A percentile compares a stretch with the other conserved stretches of the same genome.
These are phyloP conservation scores for Cladosporium colombiae DNA, from an alignment of 2,329 filamentous ascomycete genomes.

Conservation along the genomic window DNA sequence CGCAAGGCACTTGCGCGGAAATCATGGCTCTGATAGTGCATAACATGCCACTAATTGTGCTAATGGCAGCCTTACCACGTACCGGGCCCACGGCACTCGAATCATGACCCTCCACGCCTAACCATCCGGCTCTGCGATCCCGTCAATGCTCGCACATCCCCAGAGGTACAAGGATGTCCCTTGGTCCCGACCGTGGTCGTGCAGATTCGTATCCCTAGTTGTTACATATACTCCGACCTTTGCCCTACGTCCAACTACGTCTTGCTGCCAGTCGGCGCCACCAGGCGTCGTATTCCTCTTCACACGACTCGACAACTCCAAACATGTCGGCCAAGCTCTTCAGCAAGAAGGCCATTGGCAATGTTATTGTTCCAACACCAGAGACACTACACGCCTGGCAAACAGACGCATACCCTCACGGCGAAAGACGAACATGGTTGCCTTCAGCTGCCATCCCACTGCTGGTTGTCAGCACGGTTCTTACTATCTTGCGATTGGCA, in stretches of 20 bases:
- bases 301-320: neutral
- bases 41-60: neutral
- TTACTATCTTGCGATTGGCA: slow-evolving; percentile 28
- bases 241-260: neutral
- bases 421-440: slow-evolving; percentile 15
- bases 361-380: slow-evolving; percentile 13
- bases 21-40: neutral
- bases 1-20: neutral
- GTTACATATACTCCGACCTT: slow-evolving; percentile 7
- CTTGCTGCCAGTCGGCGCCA: neutral
- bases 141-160: slow-evolving; percentile 2
- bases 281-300: neutral
- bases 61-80: neutral
- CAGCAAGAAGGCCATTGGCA: slow-evolving; percentile 13
- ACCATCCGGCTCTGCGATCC: neutral
- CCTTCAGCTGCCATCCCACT: slow-evolving; percentile 23
- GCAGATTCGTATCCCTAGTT: neutral
- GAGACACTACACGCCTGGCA: slow-evolving; percentile 13
- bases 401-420: slow-evolving; percentile 14
- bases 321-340: slow-evolving; percentile 12
- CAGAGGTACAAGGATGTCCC: slow-evolving; percentile 15
- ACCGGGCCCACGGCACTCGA: slow-evolving; percentile 1
- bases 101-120: neutral
- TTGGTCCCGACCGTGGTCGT: slow-evolving; percentile 3
- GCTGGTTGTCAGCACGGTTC: slow-evolving; percentile 26